These are phyloP conservation scores for Kingdonia uniflora DNA, from an alignment of 164 flowering plant species.

Conservation along the genomic window DNA sequence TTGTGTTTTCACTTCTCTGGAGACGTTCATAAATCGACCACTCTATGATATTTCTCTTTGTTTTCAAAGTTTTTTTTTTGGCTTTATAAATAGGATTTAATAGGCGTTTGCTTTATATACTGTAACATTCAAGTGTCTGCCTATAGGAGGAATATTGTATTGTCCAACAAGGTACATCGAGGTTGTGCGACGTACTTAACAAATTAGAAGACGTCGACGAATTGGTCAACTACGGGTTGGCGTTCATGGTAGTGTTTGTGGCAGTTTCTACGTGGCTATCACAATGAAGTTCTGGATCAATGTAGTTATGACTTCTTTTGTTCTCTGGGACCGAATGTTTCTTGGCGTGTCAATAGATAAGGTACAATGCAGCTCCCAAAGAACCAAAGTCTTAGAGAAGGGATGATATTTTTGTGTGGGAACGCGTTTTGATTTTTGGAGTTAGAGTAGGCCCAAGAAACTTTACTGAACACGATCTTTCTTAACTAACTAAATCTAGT, in stretches of 20 bases:
- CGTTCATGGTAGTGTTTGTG: constrained; percentile 35
- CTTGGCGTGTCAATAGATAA: no score
- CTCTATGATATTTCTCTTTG: no score
- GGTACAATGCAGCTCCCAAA: no score
- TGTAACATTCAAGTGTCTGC: neutral
- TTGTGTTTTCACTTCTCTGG: neutral
- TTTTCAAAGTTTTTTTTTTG: no score
- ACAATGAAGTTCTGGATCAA: constrained; percentile 10
- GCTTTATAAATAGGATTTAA: no score
- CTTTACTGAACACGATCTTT: no score
- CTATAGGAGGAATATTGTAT: constrained; percentile 24
- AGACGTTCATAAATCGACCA: neutral
- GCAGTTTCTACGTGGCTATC: constrained; percentile 45
- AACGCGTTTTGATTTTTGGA: no score
- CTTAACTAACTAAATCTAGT: no score
- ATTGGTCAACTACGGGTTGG: constrained; percentile 53
- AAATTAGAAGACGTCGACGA: constrained; percentile 30
- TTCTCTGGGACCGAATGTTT: no score
- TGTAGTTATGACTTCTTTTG: neutral
- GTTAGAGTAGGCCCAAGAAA: no score
- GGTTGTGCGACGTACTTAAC: constrained; percentile 19
- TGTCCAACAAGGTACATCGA: constrained; percentile 13
- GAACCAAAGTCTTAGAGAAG: no score
- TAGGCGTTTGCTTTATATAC: neutral
- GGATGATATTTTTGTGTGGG: no score